Evolutionary conservation across 2,329 filamentous ascomycete species (phyloP), one percentile per base, ranked within the genome.

Genomic region (Graphiopsis chlorocephala): DNA sequence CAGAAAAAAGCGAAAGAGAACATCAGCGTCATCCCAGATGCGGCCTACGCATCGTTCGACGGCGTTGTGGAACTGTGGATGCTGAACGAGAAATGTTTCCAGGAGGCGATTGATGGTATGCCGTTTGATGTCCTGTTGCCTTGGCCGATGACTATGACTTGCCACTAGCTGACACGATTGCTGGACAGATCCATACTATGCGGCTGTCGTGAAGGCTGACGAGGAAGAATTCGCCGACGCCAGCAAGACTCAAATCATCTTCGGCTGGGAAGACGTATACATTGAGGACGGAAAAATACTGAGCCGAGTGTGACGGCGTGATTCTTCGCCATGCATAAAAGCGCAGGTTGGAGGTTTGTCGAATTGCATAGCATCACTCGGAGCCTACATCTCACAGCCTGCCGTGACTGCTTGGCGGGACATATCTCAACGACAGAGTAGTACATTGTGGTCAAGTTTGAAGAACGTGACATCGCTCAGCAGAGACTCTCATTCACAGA

Each of bases 131-230:
- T 5, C 14, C 2, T 12, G 1, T 50, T 25, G 15, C 4, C n/a
- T 1, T 47, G n/a, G 20, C n/a, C n/a, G n/a, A 7, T 20, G 25
- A 2, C 20, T 12, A 25, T 14, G 1, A 26, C 11, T 26, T 10
- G 48, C 17, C 15, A 6, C 11, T 2, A 29, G 48, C 48, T 52
- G 14, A 52, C 15, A 29, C 17, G 26, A 15, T 52, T 61, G 55
- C 7, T 65, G 12, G n/a, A n/a, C n/a, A 66, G 64, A 68, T 61
- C 64, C 66, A n/a, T 68, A 66, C 35, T 67, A 68, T n/a, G 63
- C 59, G 17, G 31, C 64, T 33, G 66, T 68, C 3, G 64, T 67
- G 7, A 60, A 63, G n/a, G 59, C 66, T 28, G 67, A 69, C 15
- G 67, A 67, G 45, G 52, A 66, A 53, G 33, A 52, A 4, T 69